Evolutionary conservation across 2,329 filamentous ascomycete species (phyloP), one percentile per base, ranked within the genome.

Genomic region (Colletotrichum karsti): DNA sequence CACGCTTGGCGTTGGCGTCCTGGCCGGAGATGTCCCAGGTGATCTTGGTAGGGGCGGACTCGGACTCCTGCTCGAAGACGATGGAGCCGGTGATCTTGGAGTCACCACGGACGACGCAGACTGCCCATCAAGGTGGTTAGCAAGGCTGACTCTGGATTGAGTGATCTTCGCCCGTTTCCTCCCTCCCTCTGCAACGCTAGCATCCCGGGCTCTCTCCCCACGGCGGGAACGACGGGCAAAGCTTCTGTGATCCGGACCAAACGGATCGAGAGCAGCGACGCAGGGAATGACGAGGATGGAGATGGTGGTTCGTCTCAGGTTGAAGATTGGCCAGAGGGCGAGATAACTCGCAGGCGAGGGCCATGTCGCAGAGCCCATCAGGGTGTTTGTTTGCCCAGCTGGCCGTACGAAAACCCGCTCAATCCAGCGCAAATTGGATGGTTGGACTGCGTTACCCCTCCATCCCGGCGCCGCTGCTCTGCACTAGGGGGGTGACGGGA

Each of bases 81-180:
- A 99, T 92, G 84, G 93, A 96, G 79, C 96, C 96, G 80, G 90
- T 86, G 88, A 99, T 87, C 88, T 95, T 97, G 83, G 94, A 94
- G 90, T 98, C 96, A 90, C 96, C 96, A 84, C 96, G 95, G 88
- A 99, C 86, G 82, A 97, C 94, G 85, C 93, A 93, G 86, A 98
- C 96, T 98, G 79, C 26, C 69, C 77, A 48, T 59, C 50, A 44
- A 41, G 33, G 55, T 57, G 12, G 33, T 35, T 42, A 67, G 48
- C 66, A 55, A 64, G n/a, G n/a, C 51, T 66, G 44, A 26, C n/a
- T n/a, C 24, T 28, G 22, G 44, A 50, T 26, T 9, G 74, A 13
- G 60, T 76, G 74, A 70, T 67, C 71, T 68, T 68, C 59, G 64
- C 42, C 20, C 20, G 42, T 18, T 41, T 18, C n/a, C 46, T 50